A percentile compares a stretch with the other conserved stretches of the same genome.
Evolutionary conservation across 768 basidiomycete species (phyloP).

Genomic region (Rhodotorula paludigena): DNA sequence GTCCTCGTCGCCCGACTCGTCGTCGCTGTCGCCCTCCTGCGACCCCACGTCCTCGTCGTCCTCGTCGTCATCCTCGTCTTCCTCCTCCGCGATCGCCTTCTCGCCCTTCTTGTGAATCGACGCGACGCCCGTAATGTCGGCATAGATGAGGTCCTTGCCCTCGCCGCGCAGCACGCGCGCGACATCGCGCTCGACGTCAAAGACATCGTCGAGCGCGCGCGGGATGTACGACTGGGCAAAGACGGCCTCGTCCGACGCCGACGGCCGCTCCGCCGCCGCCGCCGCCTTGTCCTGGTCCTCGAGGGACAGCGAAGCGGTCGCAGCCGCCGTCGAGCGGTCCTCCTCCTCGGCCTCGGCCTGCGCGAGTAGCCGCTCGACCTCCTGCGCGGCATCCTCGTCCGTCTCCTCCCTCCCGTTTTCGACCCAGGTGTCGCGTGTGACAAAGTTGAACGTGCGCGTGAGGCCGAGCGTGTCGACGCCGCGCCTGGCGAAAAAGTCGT

Average conservation of each 20-base stretch:
- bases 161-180: conserved; percentile 67
- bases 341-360: conserved; percentile 41
- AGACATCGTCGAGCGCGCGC: conserved; percentile 81
- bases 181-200: conserved; percentile 89
- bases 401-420: conserved; percentile 18
- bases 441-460: conserved; percentile 78
- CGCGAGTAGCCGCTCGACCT: conserved; percentile 38
- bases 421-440: conserved; percentile 54
- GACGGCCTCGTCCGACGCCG: conserved; percentile 72
- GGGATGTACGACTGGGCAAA: conserved; percentile 92
- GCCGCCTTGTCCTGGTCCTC: background rate
- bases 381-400: conserved; percentile 28
- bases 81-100: background rate
- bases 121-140: conserved; percentile 70
- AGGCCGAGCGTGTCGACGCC: conserved; percentile 74
- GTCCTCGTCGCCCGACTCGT: conserved; percentile 48
- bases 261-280: background rate
- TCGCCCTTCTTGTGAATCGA: conserved; percentile 40
- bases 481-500: conserved; percentile 78
- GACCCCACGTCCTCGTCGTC: conserved; percentile 48
- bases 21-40: conserved; percentile 45
- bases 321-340: conserved; percentile 29
- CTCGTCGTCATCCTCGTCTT: background rate
- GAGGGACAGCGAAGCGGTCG: conserved; percentile 30
- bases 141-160: conserved; percentile 72